A percentile compares a stretch with the other conserved stretches of the same genome.
These are phyloP conservation scores for Exophiala bonariae DNA, from an alignment of 2,329 filamentous ascomycete species.

Conservation along the genomic window DNA sequence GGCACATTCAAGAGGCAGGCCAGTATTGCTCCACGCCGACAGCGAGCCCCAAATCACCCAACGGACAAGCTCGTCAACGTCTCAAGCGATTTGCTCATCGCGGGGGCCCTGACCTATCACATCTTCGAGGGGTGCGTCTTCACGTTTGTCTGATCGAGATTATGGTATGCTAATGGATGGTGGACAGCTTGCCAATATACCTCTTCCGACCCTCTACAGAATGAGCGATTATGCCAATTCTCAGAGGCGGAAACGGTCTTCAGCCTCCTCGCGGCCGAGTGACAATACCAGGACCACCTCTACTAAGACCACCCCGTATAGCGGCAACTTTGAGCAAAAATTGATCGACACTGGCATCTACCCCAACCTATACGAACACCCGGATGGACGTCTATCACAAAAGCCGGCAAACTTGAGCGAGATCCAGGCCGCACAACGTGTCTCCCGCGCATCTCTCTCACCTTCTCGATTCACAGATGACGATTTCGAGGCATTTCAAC, in stretches of 20 bases:
- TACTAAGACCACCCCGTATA: constrained; percentile 14
- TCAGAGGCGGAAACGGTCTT: constrained; percentile 16
- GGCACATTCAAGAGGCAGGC: constrained; percentile 5
- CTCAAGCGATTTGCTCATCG: constrained; percentile 19
- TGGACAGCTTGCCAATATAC: constrained; percentile 12
- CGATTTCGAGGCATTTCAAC: constrained; percentile 24
- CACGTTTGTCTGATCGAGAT: no score
- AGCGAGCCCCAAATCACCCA: constrained; percentile 1
- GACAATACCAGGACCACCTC: constrained; percentile 2
- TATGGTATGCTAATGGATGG: no score
- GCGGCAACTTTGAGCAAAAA: constrained; percentile 36
- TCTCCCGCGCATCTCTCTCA: constrained; percentile 19
- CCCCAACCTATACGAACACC: constrained; percentile 28
- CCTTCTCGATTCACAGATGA: constrained; percentile 19
- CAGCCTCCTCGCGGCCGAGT: constrained; percentile 10
- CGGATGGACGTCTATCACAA: constrained; percentile 26
- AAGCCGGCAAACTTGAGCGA: constrained; percentile 36
- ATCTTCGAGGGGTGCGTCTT: constrained; percentile 22
- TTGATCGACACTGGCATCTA: constrained; percentile 38
- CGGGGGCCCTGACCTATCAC: constrained; percentile 17
- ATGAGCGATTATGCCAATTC: constrained; percentile 11
- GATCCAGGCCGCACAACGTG: constrained; percentile 4
- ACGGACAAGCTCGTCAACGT: neutral
- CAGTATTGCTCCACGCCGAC: neutral
- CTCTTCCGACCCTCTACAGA: neutral